Conservation (phyloP, 2,329 filamentous ascomycete species). For the Fusarium piperis region DNA sequence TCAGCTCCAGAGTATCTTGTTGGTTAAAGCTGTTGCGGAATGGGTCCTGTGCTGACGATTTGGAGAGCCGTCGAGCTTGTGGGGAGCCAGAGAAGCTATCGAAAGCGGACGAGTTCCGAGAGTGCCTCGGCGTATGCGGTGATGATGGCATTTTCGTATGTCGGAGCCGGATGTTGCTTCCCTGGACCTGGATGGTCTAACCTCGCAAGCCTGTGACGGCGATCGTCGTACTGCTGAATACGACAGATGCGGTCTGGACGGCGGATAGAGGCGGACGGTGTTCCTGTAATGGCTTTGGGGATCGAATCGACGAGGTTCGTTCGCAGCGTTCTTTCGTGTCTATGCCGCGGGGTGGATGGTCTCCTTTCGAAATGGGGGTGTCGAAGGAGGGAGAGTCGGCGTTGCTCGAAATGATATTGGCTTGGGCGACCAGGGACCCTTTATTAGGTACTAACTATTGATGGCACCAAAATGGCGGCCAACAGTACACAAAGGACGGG, state of each 20-base stretch:
- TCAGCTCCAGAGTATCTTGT: constrained; percentile 58
- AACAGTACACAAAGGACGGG: constrained; percentile 13
- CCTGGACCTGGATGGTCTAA: constrained; percentile 13
- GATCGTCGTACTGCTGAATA: constrained; percentile 25
- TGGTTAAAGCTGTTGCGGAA: constrained; percentile 60
- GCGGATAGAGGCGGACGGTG: background rate
- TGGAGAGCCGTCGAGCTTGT: constrained; percentile 58
- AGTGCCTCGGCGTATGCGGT: constrained; percentile 67
- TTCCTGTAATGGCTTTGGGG: background rate
- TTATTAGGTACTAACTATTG: constrained; percentile 33
- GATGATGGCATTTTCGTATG: constrained; percentile 49
- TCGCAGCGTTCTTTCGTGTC: background rate
- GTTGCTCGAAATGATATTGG: constrained; percentile 37
- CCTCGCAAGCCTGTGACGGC: constrained; percentile 23
- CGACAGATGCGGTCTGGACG: constrained; percentile 7
- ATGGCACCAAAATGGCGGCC: constrained; percentile 36
- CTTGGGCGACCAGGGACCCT: constrained; percentile 37
- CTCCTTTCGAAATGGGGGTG: constrained; percentile 32
- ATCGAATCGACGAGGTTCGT: background rate
- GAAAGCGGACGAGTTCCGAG: constrained; percentile 65
- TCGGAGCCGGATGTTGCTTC: constrained; percentile 18
- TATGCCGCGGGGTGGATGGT: constrained; percentile 21
- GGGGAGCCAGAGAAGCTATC: constrained; percentile 61
- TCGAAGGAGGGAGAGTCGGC: constrained; percentile 31
- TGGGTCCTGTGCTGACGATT: constrained; percentile 61